Evolutionary conservation across 768 basidiomycete species (phyloP), one percentile per base, ranked within the genome.

Genomic region (Hericium coralloides): DNA sequence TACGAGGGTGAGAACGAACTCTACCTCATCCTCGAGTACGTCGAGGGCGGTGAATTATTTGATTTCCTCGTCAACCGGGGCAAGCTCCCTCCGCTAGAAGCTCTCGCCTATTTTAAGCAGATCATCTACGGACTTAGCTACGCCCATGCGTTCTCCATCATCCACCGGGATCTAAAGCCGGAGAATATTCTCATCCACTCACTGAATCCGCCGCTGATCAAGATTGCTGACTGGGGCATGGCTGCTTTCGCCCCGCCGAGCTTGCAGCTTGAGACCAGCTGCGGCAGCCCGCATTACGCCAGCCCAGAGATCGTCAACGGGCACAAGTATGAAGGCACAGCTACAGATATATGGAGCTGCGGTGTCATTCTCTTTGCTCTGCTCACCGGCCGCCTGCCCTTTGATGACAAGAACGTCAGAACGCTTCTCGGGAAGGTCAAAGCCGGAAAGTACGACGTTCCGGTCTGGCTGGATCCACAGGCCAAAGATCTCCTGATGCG

Each of bases 191-290:
- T 99, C 39, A 88, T 98, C 55, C 88, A 94, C 49, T 86, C 87
- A 45, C 73, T 90, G 55, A 77, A 80, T 38, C 87, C 87, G 31
- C 87, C 87, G 38, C 77, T 92, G 66, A 81, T 98, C 75, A 98
- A 98, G 76, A 89, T 98, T 45, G 95, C 93, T 22, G 95, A 98
- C 72, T 98, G 95, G 84, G 95, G 95, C 20, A 97, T 98, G 95
- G 95, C 95, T 23, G 91, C 95, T 10, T 91, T 97, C 66, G 91
- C 93, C 58, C 87, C 89, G 41, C 89, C 89, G 39, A 81, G 85
- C 41, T 78, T 87, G 45, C 80, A 94, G 62, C 81, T 97, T 25
- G 92, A 95, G 73, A 98, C 95, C 1, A 92, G 89, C 66, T 98
- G 95, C 67, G 95, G 95, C 7, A 92, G 89, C 60, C 95, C 95